Conservation (phyloP, 305 asterid genomes). For the Rubia peregrina region DNA sequence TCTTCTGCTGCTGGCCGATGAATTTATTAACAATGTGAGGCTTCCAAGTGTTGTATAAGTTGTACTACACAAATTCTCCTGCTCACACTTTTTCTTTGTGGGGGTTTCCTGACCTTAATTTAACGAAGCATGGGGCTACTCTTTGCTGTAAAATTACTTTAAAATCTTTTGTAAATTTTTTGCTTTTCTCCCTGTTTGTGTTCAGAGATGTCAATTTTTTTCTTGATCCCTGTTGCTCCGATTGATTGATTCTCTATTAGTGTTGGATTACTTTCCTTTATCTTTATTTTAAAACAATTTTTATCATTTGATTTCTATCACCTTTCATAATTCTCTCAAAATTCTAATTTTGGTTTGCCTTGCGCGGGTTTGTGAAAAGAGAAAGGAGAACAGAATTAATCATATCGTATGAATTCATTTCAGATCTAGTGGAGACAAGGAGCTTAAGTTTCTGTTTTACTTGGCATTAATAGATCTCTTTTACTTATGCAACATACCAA, state of each 20-base stretch:
- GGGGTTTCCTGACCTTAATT: neutral
- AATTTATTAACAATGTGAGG: slow-evolving; percentile 82
- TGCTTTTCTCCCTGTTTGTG: neutral
- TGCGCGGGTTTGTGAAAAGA: neutral
- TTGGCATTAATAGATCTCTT: neutral
- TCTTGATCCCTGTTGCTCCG: neutral
- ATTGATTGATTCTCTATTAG: neutral
- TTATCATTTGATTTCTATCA: neutral
- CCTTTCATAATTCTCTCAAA: neutral
- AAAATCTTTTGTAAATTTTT: neutral
- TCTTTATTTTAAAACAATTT: neutral
- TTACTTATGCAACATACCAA: neutral
- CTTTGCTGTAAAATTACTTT: neutral
- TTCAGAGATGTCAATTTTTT: neutral
- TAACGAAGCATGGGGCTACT: neutral
- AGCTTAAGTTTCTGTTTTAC: neutral
- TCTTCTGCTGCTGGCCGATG: slow-evolving; percentile 76
- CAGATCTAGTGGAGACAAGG: neutral
- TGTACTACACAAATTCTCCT: neutral
- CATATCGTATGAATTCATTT: neutral
- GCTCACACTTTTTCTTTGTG: neutral
- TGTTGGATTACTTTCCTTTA: slow-evolving; percentile 3
- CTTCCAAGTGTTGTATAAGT: slow-evolving; percentile 14
- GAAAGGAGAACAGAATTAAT: neutral
- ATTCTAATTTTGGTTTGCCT: neutral